These are phyloP conservation scores for Ephemerocybe angulata DNA, from an alignment of 768 basidiomycete genomes.

Conservation along the genomic window DNA sequence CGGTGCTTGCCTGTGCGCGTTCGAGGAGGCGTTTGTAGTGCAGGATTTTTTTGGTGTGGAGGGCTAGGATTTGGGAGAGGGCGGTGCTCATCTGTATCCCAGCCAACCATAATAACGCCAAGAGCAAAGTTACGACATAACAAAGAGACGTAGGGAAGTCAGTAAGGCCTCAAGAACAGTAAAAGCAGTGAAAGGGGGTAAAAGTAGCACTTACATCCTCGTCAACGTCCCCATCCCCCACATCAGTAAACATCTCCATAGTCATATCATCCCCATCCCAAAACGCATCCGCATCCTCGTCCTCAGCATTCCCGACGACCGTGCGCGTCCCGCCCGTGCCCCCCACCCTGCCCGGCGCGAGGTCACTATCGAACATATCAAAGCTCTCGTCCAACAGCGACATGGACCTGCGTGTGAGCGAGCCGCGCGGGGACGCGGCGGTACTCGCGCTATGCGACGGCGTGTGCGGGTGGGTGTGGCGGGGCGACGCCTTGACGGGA, in stretches of 20 bases:
- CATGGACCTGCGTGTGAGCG: constrained; percentile 9
- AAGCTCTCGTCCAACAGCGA: constrained; percentile 13
- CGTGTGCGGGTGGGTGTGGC: too few species aligned
- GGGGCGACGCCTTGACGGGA: background rate
- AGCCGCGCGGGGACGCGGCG: too few species aligned
- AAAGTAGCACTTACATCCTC: constrained; percentile 54
- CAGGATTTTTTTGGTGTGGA: constrained; percentile 56
- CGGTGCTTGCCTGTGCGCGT: constrained; percentile 71
- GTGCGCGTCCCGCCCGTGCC: constrained; percentile 25
- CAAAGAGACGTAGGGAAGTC: too few species aligned
- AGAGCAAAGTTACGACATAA: too few species aligned
- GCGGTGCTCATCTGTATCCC: constrained; percentile 40
- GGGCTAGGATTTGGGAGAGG: constrained; percentile 33
- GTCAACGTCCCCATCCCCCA: constrained; percentile 56
- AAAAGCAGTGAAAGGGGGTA: constrained; percentile 4
- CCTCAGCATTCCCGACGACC: constrained; percentile 24
- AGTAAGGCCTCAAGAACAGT: constrained; percentile 6
- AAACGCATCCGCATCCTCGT: constrained; percentile 31
- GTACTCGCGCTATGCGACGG: too few species aligned
- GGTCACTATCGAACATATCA: background rate
- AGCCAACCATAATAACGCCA: too few species aligned
- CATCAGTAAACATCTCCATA: constrained; percentile 70
- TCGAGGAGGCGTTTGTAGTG: constrained; percentile 79
- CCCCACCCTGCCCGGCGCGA: constrained; percentile 14
- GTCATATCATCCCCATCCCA: constrained; percentile 55